A percentile compares a stretch with the other conserved stretches of the same genome.
phyloP scores from a whole-genome alignment of 805 yeast genomes.

The Wickerhamiella australiensis region DNA sequence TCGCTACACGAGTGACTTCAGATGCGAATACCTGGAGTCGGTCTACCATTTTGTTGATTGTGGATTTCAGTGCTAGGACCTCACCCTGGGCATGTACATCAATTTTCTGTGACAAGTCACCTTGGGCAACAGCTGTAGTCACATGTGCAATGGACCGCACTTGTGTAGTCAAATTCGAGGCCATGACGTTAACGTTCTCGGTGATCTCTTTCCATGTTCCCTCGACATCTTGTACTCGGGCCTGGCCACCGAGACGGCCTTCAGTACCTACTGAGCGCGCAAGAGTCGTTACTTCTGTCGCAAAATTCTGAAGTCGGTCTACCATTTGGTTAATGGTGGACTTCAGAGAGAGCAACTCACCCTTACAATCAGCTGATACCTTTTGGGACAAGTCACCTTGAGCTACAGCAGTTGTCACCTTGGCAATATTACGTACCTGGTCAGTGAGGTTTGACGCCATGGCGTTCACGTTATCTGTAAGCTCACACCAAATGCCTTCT shows the following conservation, averaged over 20 bases:
- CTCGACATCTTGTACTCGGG: slow-evolving; percentile 63
- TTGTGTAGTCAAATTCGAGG: slow-evolving; percentile 72
- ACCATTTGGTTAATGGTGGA: slow-evolving; percentile 83
- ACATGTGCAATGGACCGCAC: slow-evolving; percentile 83
- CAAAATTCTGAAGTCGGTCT: slow-evolving; percentile 68
- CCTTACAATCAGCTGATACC: slow-evolving; percentile 77
- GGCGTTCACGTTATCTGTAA: slow-evolving; percentile 78
- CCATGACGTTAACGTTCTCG: slow-evolving; percentile 81
- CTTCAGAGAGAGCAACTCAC: slow-evolving; percentile 66
- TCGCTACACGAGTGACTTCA: slow-evolving; percentile 81
- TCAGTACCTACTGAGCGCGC: slow-evolving; percentile 84
- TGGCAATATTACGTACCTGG: slow-evolving; percentile 78
- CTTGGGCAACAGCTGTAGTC: slow-evolving; percentile 85
- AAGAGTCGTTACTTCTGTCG: slow-evolving; percentile 73
- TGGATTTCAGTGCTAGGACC: slow-evolving; percentile 68
- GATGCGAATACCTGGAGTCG: slow-evolving; percentile 76
- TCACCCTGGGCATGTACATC: slow-evolving; percentile 87
- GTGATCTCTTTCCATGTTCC: slow-evolving; percentile 82
- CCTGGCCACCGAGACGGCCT: slow-evolving; percentile 83
- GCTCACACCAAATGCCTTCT: slow-evolving; percentile 78
- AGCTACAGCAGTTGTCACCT: slow-evolving; percentile 80
- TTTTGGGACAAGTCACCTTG: slow-evolving; percentile 70
- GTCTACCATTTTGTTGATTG: slow-evolving; percentile 89
- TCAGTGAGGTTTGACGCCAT: slow-evolving; percentile 82
- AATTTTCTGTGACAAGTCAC: slow-evolving; percentile 74